These are phyloP conservation scores for Candida jianshihensis DNA, from an alignment of 805 yeast species.

Conservation along the genomic window DNA sequence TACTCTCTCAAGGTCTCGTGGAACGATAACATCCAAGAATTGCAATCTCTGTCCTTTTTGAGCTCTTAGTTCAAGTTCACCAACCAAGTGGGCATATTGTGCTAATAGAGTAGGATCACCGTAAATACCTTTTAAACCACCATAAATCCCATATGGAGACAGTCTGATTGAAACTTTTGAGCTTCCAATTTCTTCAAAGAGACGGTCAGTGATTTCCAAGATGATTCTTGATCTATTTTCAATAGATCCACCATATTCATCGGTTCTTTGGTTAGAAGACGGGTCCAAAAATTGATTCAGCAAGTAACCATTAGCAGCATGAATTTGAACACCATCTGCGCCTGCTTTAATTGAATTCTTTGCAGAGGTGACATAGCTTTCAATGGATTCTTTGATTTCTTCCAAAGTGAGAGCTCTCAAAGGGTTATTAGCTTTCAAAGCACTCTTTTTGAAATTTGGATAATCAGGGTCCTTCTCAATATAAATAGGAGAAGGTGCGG, in stretches of 20 bases:
- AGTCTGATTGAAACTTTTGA: conserved; percentile 23
- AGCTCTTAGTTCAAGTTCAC: conserved; percentile 34
- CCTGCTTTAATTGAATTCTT: conserved; percentile 26
- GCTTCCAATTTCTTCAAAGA: conserved; percentile 2
- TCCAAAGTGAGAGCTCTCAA: conserved; percentile 12
- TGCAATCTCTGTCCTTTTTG: conserved; percentile 31
- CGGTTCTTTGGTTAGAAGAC: conserved; percentile 36
- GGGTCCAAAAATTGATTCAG: conserved; percentile 48
- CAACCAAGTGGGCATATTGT: conserved; percentile 33
- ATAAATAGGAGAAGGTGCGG: conserved; percentile 28
- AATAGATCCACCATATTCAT: conserved; percentile 47
- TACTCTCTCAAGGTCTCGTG: conserved; percentile 22
- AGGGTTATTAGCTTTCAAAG: conserved; percentile 25
- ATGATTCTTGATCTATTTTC: conserved; percentile 41
- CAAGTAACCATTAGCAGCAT: conserved; percentile 60
- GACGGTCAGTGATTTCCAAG: conserved; percentile 28
- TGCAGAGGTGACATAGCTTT: conserved; percentile 38
- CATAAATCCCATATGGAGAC: conserved; percentile 30
- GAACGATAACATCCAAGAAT: conserved; percentile 38
- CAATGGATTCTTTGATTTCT: conserved; percentile 31
- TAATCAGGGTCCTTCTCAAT: conserved; percentile 13
- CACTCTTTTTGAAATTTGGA: conserved; percentile 19
- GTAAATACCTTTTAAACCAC: conserved; percentile 20
- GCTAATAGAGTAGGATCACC: conserved; percentile 27
- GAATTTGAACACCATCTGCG: conserved; percentile 59